These are phyloP conservation scores for Wallacemonas rigidus DNA, from an alignment of 208 protist genomes.

Conservation along the genomic window DNA sequence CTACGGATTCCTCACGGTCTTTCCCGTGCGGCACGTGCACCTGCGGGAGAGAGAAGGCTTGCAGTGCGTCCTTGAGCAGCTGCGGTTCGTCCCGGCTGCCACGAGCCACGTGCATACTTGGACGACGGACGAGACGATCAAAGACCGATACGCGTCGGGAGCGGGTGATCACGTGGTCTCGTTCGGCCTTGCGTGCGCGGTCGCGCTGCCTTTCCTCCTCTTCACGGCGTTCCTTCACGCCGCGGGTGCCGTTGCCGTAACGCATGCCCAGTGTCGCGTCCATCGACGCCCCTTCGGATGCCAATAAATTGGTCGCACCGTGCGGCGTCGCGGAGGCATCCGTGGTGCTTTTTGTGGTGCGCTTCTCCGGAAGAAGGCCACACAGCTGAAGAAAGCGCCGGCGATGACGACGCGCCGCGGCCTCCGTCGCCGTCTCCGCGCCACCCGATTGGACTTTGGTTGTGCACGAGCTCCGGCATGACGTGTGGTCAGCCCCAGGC, in stretches of 20 bases:
- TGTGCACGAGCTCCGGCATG: neutral
- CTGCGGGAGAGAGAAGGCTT: neutral
- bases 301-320: neutral
- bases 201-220: conserved; percentile 5
- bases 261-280: conserved; percentile 6
- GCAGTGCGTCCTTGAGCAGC: neutral
- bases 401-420: conserved; percentile 9
- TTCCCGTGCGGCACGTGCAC: neutral
- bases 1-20: neutral
- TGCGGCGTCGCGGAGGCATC: too few species aligned
- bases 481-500: neutral
- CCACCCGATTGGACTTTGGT: neutral
- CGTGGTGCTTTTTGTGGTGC: neutral
- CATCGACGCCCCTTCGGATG: neutral
- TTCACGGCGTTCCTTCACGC: conserved; percentile 10
- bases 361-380: neutral
- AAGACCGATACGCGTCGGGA: conserved; percentile 13
- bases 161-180: neutral
- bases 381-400: conserved; percentile 18
- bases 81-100: neutral
- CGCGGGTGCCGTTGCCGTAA: conserved; percentile 9
- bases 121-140: conserved; percentile 8
- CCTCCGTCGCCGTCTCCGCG: neutral
- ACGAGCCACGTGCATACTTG: neutral
- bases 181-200: neutral